phyloP scores from a whole-genome alignment of 805 yeast genomes.

The Saccharomycopsis selenospora region DNA sequence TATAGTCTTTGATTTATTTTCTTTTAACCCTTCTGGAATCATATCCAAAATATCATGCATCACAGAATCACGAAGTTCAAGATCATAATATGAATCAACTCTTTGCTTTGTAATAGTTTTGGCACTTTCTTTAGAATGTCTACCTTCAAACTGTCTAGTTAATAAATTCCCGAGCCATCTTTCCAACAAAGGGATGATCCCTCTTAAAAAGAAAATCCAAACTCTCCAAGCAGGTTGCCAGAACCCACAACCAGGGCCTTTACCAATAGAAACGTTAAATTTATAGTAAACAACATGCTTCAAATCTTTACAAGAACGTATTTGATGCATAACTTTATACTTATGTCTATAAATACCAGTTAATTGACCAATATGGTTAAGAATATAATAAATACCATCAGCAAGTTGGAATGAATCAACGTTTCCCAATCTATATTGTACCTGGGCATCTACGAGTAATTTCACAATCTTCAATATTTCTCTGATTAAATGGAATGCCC shows the following conservation, averaged over 20 bases:
- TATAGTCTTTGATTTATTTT: conserved; percentile 77
- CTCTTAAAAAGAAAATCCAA: conserved; percentile 89
- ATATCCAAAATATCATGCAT: conserved; percentile 93
- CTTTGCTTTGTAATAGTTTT: conserved; percentile 94
- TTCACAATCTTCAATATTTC: conserved; percentile 82
- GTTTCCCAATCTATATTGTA: conserved; percentile 82
- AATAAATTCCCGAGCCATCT: conserved; percentile 91
- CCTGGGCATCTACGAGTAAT: conserved; percentile 86
- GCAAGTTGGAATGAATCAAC: conserved; percentile 92
- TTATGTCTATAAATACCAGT: conserved; percentile 96
- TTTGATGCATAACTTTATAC: conserved; percentile 97
- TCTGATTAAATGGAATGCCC: conserved; percentile 88
- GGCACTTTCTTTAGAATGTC: conserved; percentile 84
- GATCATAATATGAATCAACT: conserved; percentile 88
- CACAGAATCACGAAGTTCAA: conserved; percentile 88
- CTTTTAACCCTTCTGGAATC: conserved; percentile 93
- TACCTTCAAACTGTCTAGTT: conserved; percentile 92
- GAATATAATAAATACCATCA: conserved; percentile 83
- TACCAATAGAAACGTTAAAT: conserved; percentile 82
- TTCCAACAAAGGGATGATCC: conserved; percentile 84
- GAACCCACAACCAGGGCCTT: conserved; percentile 98
- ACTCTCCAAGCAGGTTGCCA: conserved; percentile 99
- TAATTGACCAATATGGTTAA: conserved; percentile 90
- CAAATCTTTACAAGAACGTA: conserved; percentile 89
- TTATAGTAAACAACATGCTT: conserved; percentile 85